phyloP scores from a whole-genome alignment of 1,284 basidiomycete species.

The Apiotrichum brassicae region DNA sequence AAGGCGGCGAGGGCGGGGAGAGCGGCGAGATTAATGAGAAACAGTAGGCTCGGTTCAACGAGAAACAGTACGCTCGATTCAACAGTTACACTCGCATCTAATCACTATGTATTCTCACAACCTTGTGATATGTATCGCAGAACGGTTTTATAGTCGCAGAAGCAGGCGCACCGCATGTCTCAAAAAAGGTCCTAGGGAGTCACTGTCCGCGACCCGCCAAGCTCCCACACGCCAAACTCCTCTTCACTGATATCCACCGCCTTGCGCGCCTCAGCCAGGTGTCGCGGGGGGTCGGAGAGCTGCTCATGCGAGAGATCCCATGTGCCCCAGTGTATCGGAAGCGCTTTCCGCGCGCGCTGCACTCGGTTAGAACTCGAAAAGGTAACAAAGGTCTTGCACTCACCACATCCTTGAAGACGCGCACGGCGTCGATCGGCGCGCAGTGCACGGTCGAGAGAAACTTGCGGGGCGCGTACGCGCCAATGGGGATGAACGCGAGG shows the following conservation, averaged over 20 bases:
- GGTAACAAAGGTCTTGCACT: too few relatives aligned
- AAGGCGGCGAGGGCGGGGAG: too few relatives aligned
- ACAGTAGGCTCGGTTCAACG: too few relatives aligned
- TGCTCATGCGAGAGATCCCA: constrained; percentile 50
- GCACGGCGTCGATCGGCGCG: constrained; percentile 58
- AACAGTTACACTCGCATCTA: too few relatives aligned
- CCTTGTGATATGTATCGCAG: too few relatives aligned
- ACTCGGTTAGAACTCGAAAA: too few relatives aligned
- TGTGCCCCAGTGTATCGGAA: constrained; percentile 67
- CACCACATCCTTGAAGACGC: constrained; percentile 58
- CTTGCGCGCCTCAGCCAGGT: constrained; percentile 53
- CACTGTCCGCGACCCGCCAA: constrained; percentile 7
- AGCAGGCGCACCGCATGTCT: too few relatives aligned
- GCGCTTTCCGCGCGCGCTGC: constrained; percentile 50
- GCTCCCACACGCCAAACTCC: constrained; percentile 46
- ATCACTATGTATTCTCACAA: too few relatives aligned
- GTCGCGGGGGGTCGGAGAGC: constrained; percentile 56
- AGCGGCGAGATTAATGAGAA: too few relatives aligned
- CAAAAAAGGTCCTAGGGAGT: too few relatives aligned
- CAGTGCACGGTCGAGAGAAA: constrained; percentile 59
- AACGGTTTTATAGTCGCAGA: neutral
- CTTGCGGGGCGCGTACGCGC: constrained; percentile 58
- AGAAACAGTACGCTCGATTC: too few relatives aligned
- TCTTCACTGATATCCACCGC: constrained; percentile 52
- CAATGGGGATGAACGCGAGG: constrained; percentile 59